phyloP scores from a whole-genome alignment of 2,329 filamentous ascomycete genomes.

The Colletotrichum sp. region DNA sequence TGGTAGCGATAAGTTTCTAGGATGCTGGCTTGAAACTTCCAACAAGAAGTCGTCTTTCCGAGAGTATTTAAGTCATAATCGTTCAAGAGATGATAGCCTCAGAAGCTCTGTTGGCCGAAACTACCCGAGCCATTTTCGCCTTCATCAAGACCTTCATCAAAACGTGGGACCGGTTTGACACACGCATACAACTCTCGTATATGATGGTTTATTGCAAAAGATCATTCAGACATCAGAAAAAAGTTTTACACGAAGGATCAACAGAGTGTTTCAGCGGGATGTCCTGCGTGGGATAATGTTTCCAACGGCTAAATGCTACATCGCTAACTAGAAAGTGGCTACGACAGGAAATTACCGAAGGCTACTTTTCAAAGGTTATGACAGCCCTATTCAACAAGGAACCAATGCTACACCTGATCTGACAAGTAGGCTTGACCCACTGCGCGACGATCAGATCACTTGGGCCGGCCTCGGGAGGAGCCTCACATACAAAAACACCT shows the following conservation, averaged over 20 bases:
- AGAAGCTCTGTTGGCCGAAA: background rate
- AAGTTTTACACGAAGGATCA: background rate
- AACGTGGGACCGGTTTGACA: background rate
- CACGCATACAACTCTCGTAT: background rate
- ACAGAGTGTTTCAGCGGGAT: background rate
- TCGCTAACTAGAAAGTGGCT: background rate
- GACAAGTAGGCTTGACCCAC: background rate
- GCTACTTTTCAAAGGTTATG: background rate
- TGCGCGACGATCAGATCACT: background rate
- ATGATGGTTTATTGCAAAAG: background rate
- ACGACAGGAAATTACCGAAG: background rate
- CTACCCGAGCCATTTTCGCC: background rate
- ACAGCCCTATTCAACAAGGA: background rate
- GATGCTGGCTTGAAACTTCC: background rate
- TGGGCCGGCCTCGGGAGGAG: background rate
- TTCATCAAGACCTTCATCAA: background rate
- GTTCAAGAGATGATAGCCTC: fast-evolving
- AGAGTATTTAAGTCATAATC: background rate
- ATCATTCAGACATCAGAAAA: background rate
- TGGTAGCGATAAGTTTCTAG: background rate
- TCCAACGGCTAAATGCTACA: background rate
- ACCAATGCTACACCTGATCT: background rate
- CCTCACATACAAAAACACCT: background rate
- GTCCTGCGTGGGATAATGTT: background rate
- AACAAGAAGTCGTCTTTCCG: background rate